Evolutionary conservation across 1,139 yeast species (phyloP), one percentile per base, ranked within the genome.

Genomic region (Scheffersomyces illinoinensis): DNA sequence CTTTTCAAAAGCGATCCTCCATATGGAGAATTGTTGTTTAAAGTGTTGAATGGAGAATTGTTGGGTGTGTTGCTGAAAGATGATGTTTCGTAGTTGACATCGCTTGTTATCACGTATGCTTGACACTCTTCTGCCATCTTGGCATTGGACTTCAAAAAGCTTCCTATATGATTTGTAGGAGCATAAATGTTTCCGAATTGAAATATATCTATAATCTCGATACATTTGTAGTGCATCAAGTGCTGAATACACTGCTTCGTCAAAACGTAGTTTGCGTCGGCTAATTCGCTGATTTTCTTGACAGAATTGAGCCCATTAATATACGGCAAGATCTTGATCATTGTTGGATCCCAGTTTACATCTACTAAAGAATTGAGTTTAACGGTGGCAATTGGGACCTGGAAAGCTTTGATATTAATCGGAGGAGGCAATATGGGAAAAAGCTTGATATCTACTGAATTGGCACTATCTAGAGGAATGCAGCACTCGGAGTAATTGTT

Each of bases 321-420:
- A 65, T 81, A 90, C 0, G 98, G 97, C 17, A 92, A 76, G 47
- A 95, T 90, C 64, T 90, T 89, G 52, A 92, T 79, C 96, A 95
- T 90, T 2, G 98, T 95, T 1, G 98, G 98, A 70, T 95, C 99
- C 98, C 99, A 95, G 66, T 91, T 90, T 6, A 90, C 90, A 72
- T 95, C 99, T 47, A 91, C 88, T 63, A 95, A 78, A 48, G 85
- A 78, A 50, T 82, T 81, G 48, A 93, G 75, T 58, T 88, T 86
- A 1, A 93, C 97, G 0, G 95, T 89, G 5, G 96, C 85, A 2
- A 93, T 85, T 0, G 99, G 99, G 0, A 95, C 99, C 70, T 95
- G 97, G 67, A 83, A 79, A 48, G 93, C 85, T 70, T 85, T 75
- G 66, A 91, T 76, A 56, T 85, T 85, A 0, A 92, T 90, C 0